phyloP scores from a whole-genome alignment of 164 flowering plant species.

The Annona squamosa region DNA sequence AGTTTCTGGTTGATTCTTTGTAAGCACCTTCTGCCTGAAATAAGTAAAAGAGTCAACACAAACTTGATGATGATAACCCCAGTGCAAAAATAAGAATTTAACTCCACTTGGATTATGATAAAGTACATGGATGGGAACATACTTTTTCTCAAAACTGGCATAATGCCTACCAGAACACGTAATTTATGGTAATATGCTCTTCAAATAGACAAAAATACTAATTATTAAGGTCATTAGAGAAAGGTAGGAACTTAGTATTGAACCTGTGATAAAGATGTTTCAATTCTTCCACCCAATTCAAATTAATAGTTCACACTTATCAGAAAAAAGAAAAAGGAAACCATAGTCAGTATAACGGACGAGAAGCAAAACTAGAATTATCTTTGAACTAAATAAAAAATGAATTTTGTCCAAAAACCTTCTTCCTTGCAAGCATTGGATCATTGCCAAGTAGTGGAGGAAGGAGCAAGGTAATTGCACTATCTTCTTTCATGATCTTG shows the following conservation, averaged over 20 bases:
- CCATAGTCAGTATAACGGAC: too few relatives aligned
- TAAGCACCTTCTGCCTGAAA: too few relatives aligned
- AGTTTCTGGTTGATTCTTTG: too few relatives aligned
- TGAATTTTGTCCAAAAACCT: constrained; percentile 24
- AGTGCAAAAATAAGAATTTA: too few relatives aligned
- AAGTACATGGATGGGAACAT: too few relatives aligned
- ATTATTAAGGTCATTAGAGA: not conserved
- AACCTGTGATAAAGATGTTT: not conserved
- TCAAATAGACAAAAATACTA: not conserved
- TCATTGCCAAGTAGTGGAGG: constrained; percentile 40
- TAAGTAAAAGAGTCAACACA: too few relatives aligned
- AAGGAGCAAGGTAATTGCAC: constrained; percentile 26
- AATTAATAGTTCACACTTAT: not conserved
- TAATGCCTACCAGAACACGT: too few relatives aligned
- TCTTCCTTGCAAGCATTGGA: constrained; percentile 48
- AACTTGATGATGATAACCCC: too few relatives aligned
- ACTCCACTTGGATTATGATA: too few relatives aligned
- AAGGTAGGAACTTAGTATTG: not conserved
- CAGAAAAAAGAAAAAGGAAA: not conserved
- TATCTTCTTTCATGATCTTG: constrained; percentile 12
- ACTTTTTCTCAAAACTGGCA: too few relatives aligned
- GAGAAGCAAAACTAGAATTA: not conserved
- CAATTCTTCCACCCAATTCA: not conserved
- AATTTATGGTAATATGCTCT: too few relatives aligned
- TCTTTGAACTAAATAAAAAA: not conserved